Evolutionary conservation across 768 basidiomycete species (phyloP), one percentile per base, ranked within the genome.

Genomic region (Pholiota conissans): DNA sequence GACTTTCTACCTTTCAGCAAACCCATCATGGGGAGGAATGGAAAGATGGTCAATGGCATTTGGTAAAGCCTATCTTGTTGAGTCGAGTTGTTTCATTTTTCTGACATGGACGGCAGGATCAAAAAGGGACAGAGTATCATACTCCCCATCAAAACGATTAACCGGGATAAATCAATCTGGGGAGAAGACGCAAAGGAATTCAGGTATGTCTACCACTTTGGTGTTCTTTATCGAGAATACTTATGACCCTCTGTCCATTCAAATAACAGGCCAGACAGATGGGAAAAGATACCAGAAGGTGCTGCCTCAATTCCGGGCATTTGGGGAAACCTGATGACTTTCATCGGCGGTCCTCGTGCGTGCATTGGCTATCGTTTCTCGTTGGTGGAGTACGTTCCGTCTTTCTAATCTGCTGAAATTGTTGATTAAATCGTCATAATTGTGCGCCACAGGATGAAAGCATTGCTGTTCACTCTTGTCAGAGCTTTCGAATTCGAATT

Each of bases 291-390:
- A 7, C 84, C 86, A 0, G 77, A 79, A n/a, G 72, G 71, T 1
- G 78, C 73, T 1, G 64, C 66, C 2, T 58, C 66, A 0, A 71
- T 89, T 24, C 88, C 88, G 3, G 83, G 86, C 6, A 76, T 89
- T 0, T 87, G 81, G 80, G 77, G 81, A 5, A 79, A 86, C 63
- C 64, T 84, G 60, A 64, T 88, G 32, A 79, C 83, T 0, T 90
- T 90, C 76, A 62, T 86, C 2, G 84, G 84, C 32, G 88, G 88
- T 8, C 83, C 85, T 16, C 77, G 79, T n/a, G 78, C 84, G 0
- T 90, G 87, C 59, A 87, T 89, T 29, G 86, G 86, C 0, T 88
- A 82, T 66, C 79, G 83, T 3, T 89, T 89, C 65, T 75, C 87
- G 13, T 67, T 88, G n/a, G 71, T 81, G 16, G 85, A 85, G 83